Evolutionary conservation across 306 rosid genomes (phyloP).

Genomic region (Acacia crassicarpa): DNA sequence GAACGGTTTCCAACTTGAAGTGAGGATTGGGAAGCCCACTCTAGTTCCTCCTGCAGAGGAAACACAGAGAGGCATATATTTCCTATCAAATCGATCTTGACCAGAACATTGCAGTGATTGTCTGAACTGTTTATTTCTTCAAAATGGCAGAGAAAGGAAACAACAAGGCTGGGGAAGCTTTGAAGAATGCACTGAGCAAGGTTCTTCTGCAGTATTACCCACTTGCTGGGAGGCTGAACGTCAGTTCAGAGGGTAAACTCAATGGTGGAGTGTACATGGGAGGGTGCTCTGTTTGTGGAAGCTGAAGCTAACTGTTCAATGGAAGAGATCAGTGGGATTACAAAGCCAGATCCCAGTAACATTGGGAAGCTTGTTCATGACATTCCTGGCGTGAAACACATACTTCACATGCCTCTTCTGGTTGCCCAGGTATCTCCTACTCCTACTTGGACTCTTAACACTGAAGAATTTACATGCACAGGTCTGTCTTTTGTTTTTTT

Average conservation of each 20-base stretch:
- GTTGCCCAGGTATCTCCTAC: constrained; percentile 64
- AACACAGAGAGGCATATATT: constrained; percentile 67
- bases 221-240: constrained; percentile 70
- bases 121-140: constrained; percentile 73
- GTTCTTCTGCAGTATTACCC: constrained; percentile 82
- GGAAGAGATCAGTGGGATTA: constrained; percentile 67
- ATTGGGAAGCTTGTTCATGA: constrained; percentile 83
- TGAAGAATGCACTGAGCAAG: constrained; percentile 57
- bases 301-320: constrained; percentile 77
- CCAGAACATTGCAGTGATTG: constrained; percentile 75
- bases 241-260: constrained; percentile 79
- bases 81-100: constrained; percentile 92
- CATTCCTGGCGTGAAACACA: constrained; percentile 76
- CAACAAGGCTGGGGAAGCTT: constrained; percentile 53
- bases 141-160: constrained; percentile 55
- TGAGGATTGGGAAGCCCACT: constrained; percentile 52
- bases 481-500: background rate
- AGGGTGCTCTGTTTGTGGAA: constrained; percentile 85
- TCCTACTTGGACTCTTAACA: constrained; percentile 35
- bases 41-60: constrained; percentile 64
- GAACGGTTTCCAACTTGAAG: constrained; percentile 40
- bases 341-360: constrained; percentile 73
- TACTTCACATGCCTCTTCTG: constrained; percentile 84
- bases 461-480: constrained; percentile 33
- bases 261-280: constrained; percentile 83